These are phyloP conservation scores for Schizochytrium sp. DNA, from an alignment of 108 stramenopile genomes.

Conservation along the genomic window DNA sequence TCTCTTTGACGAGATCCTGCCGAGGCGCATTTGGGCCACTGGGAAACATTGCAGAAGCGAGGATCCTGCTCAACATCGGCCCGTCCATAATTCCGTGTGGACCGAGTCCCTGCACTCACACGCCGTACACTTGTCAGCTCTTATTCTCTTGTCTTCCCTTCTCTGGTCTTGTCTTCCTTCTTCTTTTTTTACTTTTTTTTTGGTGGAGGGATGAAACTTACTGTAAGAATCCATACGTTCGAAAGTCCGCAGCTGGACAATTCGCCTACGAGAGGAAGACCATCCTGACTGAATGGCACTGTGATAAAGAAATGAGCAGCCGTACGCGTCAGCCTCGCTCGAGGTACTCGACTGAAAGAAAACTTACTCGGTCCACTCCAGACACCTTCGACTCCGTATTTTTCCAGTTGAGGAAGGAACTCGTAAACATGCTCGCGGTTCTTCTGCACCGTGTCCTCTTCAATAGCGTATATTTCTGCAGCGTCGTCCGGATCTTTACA, in stretches of 20 bases:
- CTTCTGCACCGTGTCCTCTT: neutral
- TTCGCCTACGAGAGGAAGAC: neutral
- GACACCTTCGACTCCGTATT: neutral
- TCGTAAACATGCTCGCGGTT: neutral
- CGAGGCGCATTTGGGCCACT: too few species aligned
- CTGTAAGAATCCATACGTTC: neutral
- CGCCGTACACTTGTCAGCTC: too few species aligned
- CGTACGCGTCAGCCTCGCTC: neutral
- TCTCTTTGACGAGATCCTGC: neutral
- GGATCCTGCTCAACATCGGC: neutral
- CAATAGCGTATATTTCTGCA: neutral
- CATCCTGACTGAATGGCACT: neutral
- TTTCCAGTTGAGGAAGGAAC: neutral
- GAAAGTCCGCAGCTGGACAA: neutral
- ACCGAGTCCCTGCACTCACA: neutral
- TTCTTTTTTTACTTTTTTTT: too few species aligned
- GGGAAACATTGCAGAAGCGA: neutral
- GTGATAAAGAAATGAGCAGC: too few species aligned
- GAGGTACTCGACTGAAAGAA: neutral
- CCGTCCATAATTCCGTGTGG: neutral
- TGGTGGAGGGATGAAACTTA: neutral
- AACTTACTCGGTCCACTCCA: slow-evolving; percentile 13
- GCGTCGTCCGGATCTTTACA: neutral
- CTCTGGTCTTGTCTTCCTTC: too few species aligned
- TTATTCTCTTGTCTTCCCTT: too few species aligned